Conservation (phyloP, 2,329 filamentous ascomycete species). For the Penicillium palitans region DNA sequence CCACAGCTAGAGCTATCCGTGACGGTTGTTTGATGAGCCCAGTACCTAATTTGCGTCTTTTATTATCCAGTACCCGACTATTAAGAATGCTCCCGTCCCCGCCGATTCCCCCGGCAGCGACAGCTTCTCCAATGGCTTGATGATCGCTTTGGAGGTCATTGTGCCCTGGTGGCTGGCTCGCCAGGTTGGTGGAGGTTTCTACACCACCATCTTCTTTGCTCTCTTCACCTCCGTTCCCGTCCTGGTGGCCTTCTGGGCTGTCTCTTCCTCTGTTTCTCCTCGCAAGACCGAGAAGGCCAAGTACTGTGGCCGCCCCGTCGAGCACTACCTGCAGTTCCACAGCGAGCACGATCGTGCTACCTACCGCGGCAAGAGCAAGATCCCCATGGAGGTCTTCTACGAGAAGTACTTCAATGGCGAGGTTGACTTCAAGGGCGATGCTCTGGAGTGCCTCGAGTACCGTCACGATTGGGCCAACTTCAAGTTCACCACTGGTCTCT, state of each 20-base stretch:
- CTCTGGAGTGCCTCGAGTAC: conserved; percentile 85
- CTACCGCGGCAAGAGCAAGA: conserved; percentile 53
- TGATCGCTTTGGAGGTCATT: conserved; percentile 67
- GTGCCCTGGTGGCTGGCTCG: conserved; percentile 80
- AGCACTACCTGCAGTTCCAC: conserved; percentile 69
- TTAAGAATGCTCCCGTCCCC: conserved; percentile 91
- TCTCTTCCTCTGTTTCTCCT: conserved; percentile 76
- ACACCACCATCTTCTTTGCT: conserved; percentile 85
- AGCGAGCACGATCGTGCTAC: conserved; percentile 48
- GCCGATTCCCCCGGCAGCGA: conserved; percentile 83
- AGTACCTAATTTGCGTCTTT: conserved; percentile 5
- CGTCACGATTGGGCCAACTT: conserved; percentile 97
- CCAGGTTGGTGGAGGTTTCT: conserved; percentile 79
- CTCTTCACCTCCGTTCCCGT: conserved; percentile 77
- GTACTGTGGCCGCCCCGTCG: conserved; percentile 80
- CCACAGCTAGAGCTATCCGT: conserved; percentile 14
- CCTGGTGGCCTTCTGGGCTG: conserved; percentile 77
- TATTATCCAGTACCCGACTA: conserved; percentile 69
- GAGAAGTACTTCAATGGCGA: conserved; percentile 97
- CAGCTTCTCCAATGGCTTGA: conserved; percentile 79
- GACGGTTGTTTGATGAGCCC: neutral
- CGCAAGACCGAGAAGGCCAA: conserved; percentile 91
- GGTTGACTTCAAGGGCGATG: conserved; percentile 93
- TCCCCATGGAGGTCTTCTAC: conserved; percentile 76
- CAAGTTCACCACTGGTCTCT: conserved; percentile 80